Base-by-base conservation (phyloP, 164 flowering plant genomes). In the Stephania cephalantha region DNA sequence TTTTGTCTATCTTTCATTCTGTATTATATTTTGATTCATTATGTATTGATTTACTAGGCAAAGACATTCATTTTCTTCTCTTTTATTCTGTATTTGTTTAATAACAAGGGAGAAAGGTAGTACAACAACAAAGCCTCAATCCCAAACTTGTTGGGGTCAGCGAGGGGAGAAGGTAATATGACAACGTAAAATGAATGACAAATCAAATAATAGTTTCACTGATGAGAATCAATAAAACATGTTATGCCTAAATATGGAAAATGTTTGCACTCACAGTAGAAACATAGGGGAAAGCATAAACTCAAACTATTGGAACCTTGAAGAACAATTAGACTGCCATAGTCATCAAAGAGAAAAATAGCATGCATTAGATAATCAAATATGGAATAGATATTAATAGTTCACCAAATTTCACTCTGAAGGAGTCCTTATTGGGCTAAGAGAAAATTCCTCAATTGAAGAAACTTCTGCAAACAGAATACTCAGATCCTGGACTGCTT, bases 401-500 rank as follows among this genome's bases (percentile, higher is more conserved):
- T 52, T 17, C 31, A 25, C 13, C 74, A 5, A 52, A 53, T 30
- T 13, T 50, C 61, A 25, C 55, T 29, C 71, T 48, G 25, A 44
- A 9, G 20, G 45, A 31, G 25, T 18, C 48, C 18, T 69, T 69
- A 69, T 69, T 69, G 45, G 25, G 48, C 48, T 7, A 69, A 7
- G 18, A 18, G 66, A 61, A 61, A 61, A 61, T 2, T 18, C 22
- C 7, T 44, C 5, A 10, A 44, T 30, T 17, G 46, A 71, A 65
- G 58, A 72, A 22, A 50, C 9, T 58, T 5, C 45, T 17, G 20
- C 13, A 11, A 61, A 6, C 29, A 10, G 6, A 72, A 61, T 15
- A 17, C 74, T 72, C 22, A 72, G 68, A 55, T 72, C 68, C 61
- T 58, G 15, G 66, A 72, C 20, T 72, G 74, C 17, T 61, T 58